Conservation (phyloP, 192 early-diverging fungal species). For the Linnemannia hyalina region DNA sequence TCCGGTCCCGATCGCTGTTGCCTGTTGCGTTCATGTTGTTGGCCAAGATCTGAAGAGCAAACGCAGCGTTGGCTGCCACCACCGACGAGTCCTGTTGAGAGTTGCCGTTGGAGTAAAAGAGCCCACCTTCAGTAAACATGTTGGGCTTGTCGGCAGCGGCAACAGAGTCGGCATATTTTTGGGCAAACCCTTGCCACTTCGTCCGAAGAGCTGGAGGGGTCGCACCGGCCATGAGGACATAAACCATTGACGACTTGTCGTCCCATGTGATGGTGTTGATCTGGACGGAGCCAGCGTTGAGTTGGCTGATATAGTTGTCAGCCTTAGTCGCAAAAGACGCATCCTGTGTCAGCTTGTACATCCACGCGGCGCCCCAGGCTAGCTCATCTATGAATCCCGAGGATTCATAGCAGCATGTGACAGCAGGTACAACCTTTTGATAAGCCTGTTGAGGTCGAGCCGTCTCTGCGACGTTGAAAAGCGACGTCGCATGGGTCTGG, state of each 20-base stretch:
- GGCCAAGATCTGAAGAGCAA: conserved; percentile 50
- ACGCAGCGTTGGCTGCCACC: conserved; percentile 52
- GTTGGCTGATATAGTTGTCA: conserved; percentile 58
- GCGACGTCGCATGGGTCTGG: conserved; percentile 55
- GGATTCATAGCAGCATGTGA: conserved; percentile 57
- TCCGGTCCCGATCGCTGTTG: conserved; percentile 10
- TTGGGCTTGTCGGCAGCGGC: conserved; percentile 15
- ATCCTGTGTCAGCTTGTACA: conserved; percentile 64
- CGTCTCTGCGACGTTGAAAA: conserved; percentile 64
- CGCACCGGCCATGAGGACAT: conserved; percentile 61
- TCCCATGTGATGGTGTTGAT: conserved; percentile 64
- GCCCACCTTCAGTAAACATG: conserved; percentile 61
- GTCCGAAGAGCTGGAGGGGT: conserved; percentile 27
- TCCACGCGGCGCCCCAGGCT: conserved; percentile 69
- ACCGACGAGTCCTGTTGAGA: conserved; percentile 46
- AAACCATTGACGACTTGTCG: conserved; percentile 61
- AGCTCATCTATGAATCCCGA: conserved; percentile 61
- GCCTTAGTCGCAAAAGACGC: conserved; percentile 61
- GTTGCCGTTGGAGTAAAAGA: conserved; percentile 53
- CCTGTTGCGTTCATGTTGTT: conserved; percentile 35
- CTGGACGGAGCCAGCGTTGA: conserved; percentile 30
- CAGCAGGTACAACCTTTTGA: conserved; percentile 53
- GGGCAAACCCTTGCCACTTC: conserved; percentile 54
- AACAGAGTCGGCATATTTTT: conserved; percentile 57
- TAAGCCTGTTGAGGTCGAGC: conserved; percentile 62